A percentile compares a stretch with the other conserved stretches of the same genome.
Conservation (phyloP, 139 green algal species). For the Desmodesmus armatus region DNA sequence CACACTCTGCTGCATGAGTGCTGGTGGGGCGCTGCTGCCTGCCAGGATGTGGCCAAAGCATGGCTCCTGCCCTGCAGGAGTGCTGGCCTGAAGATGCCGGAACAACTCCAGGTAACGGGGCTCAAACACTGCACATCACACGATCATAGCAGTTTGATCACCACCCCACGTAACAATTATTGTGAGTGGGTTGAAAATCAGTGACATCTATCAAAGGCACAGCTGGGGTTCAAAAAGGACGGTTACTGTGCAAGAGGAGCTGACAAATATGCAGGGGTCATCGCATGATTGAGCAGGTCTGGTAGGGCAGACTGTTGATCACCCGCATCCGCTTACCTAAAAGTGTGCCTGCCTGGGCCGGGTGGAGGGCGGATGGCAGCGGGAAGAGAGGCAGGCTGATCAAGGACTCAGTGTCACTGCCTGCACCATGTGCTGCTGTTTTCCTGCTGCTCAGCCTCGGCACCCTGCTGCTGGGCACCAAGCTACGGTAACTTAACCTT, state of each 20-base stretch:
- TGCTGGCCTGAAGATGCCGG: slow-evolving; percentile 27
- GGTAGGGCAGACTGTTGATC: no score
- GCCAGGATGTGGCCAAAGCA: slow-evolving; percentile 50
- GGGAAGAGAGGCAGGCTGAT: slow-evolving; percentile 37
- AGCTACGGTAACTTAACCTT: no score
- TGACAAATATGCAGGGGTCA: no score
- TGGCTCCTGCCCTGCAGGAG: not conserved
- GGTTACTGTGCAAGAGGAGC: no score
- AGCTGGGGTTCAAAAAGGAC: no score
- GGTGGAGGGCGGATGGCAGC: slow-evolving; percentile 30
- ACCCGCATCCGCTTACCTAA: not conserved
- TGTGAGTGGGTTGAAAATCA: not conserved
- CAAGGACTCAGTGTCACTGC: not conserved
- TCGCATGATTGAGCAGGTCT: no score
- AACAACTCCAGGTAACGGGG: slow-evolving; percentile 47
- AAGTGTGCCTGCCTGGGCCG: slow-evolving; percentile 10
- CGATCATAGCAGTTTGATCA: not conserved
- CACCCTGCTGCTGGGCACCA: not conserved
- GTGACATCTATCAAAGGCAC: no score
- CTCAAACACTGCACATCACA: slow-evolving; percentile 43
- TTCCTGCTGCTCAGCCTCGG: not conserved
- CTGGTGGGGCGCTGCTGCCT: slow-evolving; percentile 30
- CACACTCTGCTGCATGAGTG: slow-evolving; percentile 36
- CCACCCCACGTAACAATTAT: no score
- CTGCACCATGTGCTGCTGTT: not conserved